A percentile compares a stretch with the other conserved stretches of the same genome.
Conservation (phyloP, 768 basidiomycete genomes). For the Boletus huronensis region DNA sequence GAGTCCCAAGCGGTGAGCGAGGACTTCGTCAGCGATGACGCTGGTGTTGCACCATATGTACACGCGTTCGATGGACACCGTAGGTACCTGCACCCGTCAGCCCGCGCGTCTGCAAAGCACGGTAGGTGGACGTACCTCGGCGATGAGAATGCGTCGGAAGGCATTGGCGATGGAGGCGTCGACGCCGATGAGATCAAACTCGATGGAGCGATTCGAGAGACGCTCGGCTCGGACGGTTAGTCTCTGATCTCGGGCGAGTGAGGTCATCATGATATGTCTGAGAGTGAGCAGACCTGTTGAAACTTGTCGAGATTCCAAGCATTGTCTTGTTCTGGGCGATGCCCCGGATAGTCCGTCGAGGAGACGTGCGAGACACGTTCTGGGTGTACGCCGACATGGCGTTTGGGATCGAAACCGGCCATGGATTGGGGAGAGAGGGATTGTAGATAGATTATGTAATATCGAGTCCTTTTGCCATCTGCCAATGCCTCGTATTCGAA, state of each 20-base stretch:
- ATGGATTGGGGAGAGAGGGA: constrained; percentile 1
- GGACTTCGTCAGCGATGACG: constrained; percentile 90
- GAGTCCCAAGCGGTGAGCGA: constrained; percentile 89
- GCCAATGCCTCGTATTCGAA: constrained; percentile 61
- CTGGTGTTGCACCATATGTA: constrained; percentile 95
- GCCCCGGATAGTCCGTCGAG: constrained; percentile 88
- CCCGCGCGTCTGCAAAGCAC: not conserved
- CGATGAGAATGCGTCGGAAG: constrained; percentile 85
- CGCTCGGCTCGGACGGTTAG: constrained; percentile 72
- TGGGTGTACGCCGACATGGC: constrained; percentile 65
- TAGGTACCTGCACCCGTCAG: constrained; percentile 64
- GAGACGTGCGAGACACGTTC: constrained; percentile 79
- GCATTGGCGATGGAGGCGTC: constrained; percentile 97
- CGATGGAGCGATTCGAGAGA: constrained; percentile 78
- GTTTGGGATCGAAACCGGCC: constrained; percentile 35
- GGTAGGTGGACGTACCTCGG: constrained; percentile 61
- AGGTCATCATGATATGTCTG: not conserved
- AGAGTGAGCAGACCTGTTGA: constrained; percentile 54
- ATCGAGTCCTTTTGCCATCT: not conserved
- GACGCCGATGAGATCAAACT: constrained; percentile 93
- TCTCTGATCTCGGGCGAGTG: constrained; percentile 44
- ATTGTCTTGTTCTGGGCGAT: constrained; percentile 81
- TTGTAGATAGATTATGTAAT: constrained; percentile 17
- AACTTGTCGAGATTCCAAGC: constrained; percentile 79
- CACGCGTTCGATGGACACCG: constrained; percentile 84